A percentile compares a stretch with the other conserved stretches of the same genome.
These are phyloP conservation scores for Pichia manshurica DNA, from an alignment of 805 yeast genomes.

Conservation along the genomic window DNA sequence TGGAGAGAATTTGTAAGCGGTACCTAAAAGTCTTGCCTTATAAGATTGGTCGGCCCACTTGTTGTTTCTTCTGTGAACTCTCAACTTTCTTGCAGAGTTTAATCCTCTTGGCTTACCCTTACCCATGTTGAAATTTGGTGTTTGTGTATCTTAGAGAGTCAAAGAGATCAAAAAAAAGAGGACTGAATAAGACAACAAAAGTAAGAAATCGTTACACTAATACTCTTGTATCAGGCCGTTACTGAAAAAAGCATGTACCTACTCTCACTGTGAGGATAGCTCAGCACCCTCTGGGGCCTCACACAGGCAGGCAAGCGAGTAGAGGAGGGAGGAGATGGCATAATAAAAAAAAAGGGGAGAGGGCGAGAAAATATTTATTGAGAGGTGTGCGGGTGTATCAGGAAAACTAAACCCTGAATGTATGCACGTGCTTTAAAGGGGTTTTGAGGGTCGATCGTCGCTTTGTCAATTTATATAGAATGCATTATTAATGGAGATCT, in stretches of 20 bases:
- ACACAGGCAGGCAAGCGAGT: too few species aligned
- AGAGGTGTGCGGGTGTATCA: slow-evolving; percentile 1
- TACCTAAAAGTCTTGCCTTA: slow-evolving; percentile 98
- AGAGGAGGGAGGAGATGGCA: too few species aligned
- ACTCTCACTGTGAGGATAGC: background rate
- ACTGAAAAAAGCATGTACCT: too few species aligned
- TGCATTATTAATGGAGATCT: too few species aligned
- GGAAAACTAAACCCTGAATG: background rate
- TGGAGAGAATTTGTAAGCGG: slow-evolving; percentile 99
- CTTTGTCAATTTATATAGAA: too few species aligned
- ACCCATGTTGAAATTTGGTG: slow-evolving; percentile 66
- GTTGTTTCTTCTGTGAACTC: slow-evolving; percentile 99
- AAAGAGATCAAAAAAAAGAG: slow-evolving; percentile 1
- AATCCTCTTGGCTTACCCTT: slow-evolving; percentile 99
- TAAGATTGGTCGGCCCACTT: slow-evolving; percentile 99
- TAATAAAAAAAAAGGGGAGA: too few species aligned
- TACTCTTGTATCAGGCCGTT: background rate
- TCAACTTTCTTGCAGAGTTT: slow-evolving; percentile 99
- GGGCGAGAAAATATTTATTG: background rate
- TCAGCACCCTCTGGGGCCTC: background rate
- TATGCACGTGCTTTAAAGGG: background rate
- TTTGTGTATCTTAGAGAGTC: background rate
- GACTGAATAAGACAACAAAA: background rate
- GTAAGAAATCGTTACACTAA: background rate
- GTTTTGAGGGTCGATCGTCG: too few species aligned